Evolutionary conservation across 1,284 basidiomycete species (phyloP), one percentile per base, ranked within the genome.

Genomic region (Prillingera fragicola): DNA sequence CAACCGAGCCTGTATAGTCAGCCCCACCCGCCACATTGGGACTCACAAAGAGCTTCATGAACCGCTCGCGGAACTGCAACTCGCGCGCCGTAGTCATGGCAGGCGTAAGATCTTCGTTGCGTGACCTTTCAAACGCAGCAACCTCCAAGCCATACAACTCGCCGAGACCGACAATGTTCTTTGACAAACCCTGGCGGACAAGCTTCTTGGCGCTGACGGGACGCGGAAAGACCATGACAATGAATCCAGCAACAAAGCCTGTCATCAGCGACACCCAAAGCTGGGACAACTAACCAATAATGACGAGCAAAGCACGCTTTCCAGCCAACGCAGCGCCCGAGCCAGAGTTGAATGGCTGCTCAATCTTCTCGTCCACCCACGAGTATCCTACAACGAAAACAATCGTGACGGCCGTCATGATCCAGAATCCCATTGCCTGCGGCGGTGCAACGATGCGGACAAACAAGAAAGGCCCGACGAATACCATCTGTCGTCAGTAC

Each of bases 321-420:
- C 80, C 81, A 0, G 79, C 77, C 8, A 82, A 68, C 2, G 62
- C 55, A 60, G 77, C 79, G 2, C 81, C 81, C 7, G 74, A 62
- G 15, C 80, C 81, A 14, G 75, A 74, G 45, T 76, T 76, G 8
- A 70, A 73, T 15, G 74, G 54, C 12, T 74, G 63, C 3, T 57
- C 50, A 7, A 78, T 54, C 56, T 82, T 77, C 3, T 74, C 74
- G 50, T 83, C 80, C 21, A 80, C 71, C 80, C 80, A 82, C 0
- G 77, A 78, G 60, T 81, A 83, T 1, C 81, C 80, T 5, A 80
- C 66, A 14, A 80, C 67, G 36, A 70, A 60, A 28, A 55, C 45
- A 9, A 61, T 45, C 0, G 71, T 72, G 1, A 73, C 65, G 0
- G 56, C 60, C 0, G 58, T 55, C 68, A 74, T 71, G 33, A 74